A percentile compares a stretch with the other conserved stretches of the same genome.
These are phyloP conservation scores for Collybia sordida DNA, from an alignment of 768 basidiomycete species.

Conservation along the genomic window DNA sequence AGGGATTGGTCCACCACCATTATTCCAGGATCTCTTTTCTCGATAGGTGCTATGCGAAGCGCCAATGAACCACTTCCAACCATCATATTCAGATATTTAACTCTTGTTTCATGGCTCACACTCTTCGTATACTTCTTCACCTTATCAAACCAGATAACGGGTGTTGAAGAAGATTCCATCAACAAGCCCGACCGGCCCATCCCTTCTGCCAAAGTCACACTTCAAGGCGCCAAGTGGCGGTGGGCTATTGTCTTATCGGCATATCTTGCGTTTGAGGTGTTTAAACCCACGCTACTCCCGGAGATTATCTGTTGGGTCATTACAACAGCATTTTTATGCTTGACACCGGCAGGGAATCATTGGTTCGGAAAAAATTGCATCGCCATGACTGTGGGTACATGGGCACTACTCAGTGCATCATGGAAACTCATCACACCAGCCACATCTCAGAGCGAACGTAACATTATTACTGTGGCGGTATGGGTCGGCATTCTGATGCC, in stretches of 20 bases:
- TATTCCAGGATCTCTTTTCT: constrained; percentile 10
- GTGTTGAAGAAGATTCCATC: constrained; percentile 18
- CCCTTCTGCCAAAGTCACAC: constrained; percentile 16
- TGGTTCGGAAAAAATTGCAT: constrained; percentile 15
- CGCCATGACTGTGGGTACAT: constrained; percentile 12
- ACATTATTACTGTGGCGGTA: constrained; percentile 7
- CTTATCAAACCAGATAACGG: constrained; percentile 18
- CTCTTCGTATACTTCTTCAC: constrained; percentile 17
- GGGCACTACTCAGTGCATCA: constrained; percentile 11
- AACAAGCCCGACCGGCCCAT: constrained; percentile 23
- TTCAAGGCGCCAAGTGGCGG: constrained; percentile 12
- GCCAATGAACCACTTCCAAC: not conserved
- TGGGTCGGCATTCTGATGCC: constrained; percentile 10
- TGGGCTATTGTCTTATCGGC: constrained; percentile 5
- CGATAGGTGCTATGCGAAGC: constrained; percentile 6
- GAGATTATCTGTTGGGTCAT: constrained; percentile 11
- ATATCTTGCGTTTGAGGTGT: constrained; percentile 7
- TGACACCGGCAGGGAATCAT: constrained; percentile 14
- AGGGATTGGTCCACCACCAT: constrained; percentile 11
- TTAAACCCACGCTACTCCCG: constrained; percentile 2
- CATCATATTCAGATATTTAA: not conserved
- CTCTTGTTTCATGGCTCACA: constrained; percentile 11
- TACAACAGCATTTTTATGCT: constrained; percentile 8
- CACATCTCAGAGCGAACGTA: not conserved
- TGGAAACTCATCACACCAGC: constrained; percentile 7